Conservation (phyloP, 768 basidiomycete genomes). For the Russula sp. region DNA sequence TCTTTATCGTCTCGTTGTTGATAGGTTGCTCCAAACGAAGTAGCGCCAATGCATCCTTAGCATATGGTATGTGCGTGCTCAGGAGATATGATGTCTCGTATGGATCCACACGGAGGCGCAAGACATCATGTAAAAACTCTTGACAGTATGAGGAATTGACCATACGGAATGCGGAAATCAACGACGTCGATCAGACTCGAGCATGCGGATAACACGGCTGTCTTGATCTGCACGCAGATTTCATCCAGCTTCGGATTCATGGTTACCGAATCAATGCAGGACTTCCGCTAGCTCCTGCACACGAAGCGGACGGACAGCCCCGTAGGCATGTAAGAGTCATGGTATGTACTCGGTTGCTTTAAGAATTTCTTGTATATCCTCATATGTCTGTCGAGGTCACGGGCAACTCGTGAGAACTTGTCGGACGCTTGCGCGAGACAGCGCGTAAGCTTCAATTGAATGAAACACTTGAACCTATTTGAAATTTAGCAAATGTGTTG, state of each 20-base stretch:
- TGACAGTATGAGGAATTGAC: constrained; percentile 9
- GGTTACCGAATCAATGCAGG: background rate
- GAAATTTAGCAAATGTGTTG: background rate
- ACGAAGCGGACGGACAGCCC: background rate
- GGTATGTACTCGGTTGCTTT: background rate
- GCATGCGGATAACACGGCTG: background rate
- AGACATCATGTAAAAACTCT: constrained; percentile 1
- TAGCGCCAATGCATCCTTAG: background rate
- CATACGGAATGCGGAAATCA: background rate
- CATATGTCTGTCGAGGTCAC: background rate
- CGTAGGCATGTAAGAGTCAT: background rate
- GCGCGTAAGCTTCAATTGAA: constrained; percentile 1
- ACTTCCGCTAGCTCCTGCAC: constrained; percentile 1
- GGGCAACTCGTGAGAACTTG: background rate
- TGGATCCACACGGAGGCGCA: background rate
- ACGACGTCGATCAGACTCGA: background rate
- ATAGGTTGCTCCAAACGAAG: too few relatives aligned
- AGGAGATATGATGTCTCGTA: background rate
- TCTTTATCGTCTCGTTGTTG: too few relatives aligned
- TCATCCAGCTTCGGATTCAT: background rate
- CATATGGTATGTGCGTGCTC: constrained; percentile 1
- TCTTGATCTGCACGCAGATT: background rate
- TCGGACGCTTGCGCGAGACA: background rate
- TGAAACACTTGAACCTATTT: background rate
- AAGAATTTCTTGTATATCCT: background rate